These are phyloP conservation scores for Xylaria cubensis DNA, from an alignment of 495 filamentous ascomycete species.

Conservation along the genomic window DNA sequence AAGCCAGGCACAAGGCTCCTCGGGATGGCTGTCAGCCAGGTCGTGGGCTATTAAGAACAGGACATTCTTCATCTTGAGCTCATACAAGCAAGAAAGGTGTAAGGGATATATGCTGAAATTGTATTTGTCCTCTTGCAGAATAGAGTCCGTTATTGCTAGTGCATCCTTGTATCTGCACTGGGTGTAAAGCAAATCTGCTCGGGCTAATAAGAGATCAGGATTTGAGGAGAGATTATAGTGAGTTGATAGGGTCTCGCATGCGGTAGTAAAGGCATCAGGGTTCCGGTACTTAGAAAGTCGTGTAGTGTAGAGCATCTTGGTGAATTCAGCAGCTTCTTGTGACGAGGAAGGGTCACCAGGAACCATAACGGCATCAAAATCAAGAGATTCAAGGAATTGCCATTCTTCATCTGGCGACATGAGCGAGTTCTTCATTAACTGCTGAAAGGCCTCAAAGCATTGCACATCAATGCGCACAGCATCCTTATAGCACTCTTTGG, in stretches of 20 bases:
- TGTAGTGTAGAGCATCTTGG: conserved; percentile 96
- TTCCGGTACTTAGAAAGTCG: conserved; percentile 95
- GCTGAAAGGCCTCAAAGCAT: conserved; percentile 97
- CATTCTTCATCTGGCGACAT: conserved; percentile 99
- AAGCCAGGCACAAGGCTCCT: conserved; percentile 88
- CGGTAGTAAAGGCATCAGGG: conserved; percentile 79
- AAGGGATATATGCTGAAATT: conserved; percentile 88
- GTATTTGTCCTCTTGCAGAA: conserved; percentile 82
- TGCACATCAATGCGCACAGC: conserved; percentile 96
- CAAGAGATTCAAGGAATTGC: conserved; percentile 86
- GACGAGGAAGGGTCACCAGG: conserved; percentile 63
- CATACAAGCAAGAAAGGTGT: conserved; percentile 90
- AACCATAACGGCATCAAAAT: conserved; percentile 81
- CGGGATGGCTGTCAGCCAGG: conserved; percentile 88
- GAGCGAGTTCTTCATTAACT: conserved; percentile 94
- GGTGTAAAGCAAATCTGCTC: conserved; percentile 90
- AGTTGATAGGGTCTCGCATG: conserved; percentile 87
- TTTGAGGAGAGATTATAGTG: conserved; percentile 91
- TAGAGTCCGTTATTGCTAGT: conserved; percentile 78
- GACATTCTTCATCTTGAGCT: conserved; percentile 82
- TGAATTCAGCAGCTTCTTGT: conserved; percentile 89
- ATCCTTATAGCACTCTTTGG: conserved; percentile 97
- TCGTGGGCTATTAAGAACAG: conserved; percentile 95
- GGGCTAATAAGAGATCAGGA: conserved; percentile 89
- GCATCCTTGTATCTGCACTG: conserved; percentile 93